These are phyloP conservation scores for Leucaena leucocephala DNA, from an alignment of 306 rosid species.

Conservation along the genomic window DNA sequence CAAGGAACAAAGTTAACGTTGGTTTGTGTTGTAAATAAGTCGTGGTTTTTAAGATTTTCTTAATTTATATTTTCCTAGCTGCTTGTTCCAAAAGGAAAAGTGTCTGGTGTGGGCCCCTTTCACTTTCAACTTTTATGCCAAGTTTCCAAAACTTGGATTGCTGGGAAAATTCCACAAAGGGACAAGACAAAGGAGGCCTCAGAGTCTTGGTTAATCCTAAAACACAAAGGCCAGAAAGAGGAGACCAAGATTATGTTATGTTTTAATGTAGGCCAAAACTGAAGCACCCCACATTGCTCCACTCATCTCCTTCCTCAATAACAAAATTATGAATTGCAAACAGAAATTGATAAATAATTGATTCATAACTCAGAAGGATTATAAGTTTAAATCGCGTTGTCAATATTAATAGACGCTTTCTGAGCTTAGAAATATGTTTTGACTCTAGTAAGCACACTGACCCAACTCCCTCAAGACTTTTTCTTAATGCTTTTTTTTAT, in stretches of 20 bases:
- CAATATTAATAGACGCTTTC: too few relatives aligned
- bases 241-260: neutral
- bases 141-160: neutral
- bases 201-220: neutral
- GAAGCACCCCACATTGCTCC: conserved; percentile 1
- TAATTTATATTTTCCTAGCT: neutral
- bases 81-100: neutral
- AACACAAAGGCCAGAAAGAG: neutral
- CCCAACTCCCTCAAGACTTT: too few relatives aligned
- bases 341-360: too few relatives aligned
- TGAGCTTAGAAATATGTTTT: too few relatives aligned
- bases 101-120: neutral
- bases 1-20: too few relatives aligned
- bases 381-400: too few relatives aligned
- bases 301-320: neutral
- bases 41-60: neutral
- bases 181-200: neutral
- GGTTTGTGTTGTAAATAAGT: too few relatives aligned
- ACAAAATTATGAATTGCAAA: neutral
- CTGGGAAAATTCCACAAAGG: neutral
- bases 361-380: too few relatives aligned
- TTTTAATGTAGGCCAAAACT: neutral
- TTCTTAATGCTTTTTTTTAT: neutral
- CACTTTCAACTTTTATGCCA: neutral
- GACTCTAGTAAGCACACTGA: too few relatives aligned